phyloP scores from a whole-genome alignment of 2,329 filamentous ascomycete species.

The Claviceps sp. region DNA sequence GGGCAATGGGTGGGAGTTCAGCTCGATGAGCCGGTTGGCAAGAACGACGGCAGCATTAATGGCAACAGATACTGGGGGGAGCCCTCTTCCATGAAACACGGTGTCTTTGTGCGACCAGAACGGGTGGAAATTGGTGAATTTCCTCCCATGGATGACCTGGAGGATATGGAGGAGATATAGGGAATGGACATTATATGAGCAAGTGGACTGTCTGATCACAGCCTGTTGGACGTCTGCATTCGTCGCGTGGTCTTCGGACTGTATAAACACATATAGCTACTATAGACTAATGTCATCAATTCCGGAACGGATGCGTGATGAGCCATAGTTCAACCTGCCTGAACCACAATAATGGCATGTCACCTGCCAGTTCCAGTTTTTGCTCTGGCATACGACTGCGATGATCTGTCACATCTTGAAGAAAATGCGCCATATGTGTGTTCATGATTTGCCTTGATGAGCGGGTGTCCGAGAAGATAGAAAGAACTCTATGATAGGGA shows the following conservation, averaged over 20 bases:
- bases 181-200: not conserved
- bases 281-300: too few relatives aligned
- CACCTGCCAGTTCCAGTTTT: too few relatives aligned
- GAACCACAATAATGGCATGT: too few relatives aligned
- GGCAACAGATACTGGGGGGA: slow-evolving; percentile 56
- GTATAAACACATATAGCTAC: not conserved
- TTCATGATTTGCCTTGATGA: too few relatives aligned
- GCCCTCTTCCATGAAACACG: slow-evolving; percentile 51
- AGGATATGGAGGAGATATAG: slow-evolving; percentile 64
- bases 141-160: slow-evolving; percentile 55
- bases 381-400: too few relatives aligned
- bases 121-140: slow-evolving; percentile 66
- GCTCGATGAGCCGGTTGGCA: slow-evolving; percentile 68
- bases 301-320: too few relatives aligned
- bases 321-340: too few relatives aligned
- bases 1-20: slow-evolving; percentile 61
- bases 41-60: slow-evolving; percentile 66
- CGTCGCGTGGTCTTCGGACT: not conserved
- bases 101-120: slow-evolving; percentile 68
- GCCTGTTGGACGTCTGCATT: not conserved
- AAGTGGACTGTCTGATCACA: not conserved
- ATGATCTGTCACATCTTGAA: too few relatives aligned
- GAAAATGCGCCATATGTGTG: too few relatives aligned
- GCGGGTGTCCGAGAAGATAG: too few relatives aligned
- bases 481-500: too few relatives aligned